Evolutionary conservation across 768 basidiomycete species (phyloP), one percentile per base, ranked within the genome.

Genomic region (Cubamyces sp.): DNA sequence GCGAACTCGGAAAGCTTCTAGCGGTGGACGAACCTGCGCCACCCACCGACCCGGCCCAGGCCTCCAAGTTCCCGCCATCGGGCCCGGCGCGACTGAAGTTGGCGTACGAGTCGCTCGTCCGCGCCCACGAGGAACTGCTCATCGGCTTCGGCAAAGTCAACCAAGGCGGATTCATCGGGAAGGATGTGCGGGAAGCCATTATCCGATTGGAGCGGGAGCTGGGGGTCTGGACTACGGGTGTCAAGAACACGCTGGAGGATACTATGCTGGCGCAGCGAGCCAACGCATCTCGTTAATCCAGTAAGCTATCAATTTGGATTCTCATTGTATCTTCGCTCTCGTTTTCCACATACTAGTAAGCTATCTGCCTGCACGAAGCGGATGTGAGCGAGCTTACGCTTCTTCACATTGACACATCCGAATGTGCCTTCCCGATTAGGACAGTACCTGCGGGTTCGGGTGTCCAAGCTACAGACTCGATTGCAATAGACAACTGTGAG

Each of bases 1-100:
- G 88, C 3, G 94, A 96, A 71, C 78, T 92, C 6, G 93, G 91
- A 0, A 95, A 94, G 75, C 75, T 94, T 7, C 79, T 95, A 6
- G 84, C 85, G 0, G 88, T 94, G 0, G 91, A 94, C 67, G 91
- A 93, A 69, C 87, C 86, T 0, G 72, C 74, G 3, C 83, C 85
- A 3, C 72, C 71, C 25, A 52, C 39, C 18, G 60, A 54, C 1
- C 19, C 28, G 9, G 49, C 15, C 46, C 64, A 67, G 18, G 70
- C 37, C 21, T 65, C 57, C 19, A 61, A 28, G 43, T 91, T 87
- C 70, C 91, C 88, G 4, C 91, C 91, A 0, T 87, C 84, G 4
- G 91, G 90, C 0, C 80, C 84, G 2, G 71, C 77, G 21, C 80
- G 91, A 21, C 77, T 94, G 26, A 80, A 79, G 65, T 74, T 88